Percentiles rank a stretch among this genome's conserved stretches.
These are phyloP conservation scores for Arachis stenosperma DNA, from an alignment of 306 rosid species.

Conservation along the genomic window DNA sequence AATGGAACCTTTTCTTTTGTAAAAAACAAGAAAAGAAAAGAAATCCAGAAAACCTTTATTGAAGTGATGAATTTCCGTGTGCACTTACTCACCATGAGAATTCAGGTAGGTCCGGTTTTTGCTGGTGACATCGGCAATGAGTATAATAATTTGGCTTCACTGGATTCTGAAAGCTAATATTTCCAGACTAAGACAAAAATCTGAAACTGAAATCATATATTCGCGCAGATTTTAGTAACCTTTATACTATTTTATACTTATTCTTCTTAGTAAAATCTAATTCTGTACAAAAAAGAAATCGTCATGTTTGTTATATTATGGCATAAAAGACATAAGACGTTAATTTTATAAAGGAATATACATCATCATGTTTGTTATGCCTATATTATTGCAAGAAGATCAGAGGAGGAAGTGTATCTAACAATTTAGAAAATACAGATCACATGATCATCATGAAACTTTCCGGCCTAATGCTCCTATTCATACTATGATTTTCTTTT, in stretches of 20 bases:
- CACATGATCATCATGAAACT: not conserved
- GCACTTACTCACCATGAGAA: not conserved
- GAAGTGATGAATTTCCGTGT: not conserved
- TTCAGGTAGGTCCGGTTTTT: slow-evolving; percentile 27
- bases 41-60: not conserved
- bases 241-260: not conserved
- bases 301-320: slow-evolving; percentile 1
- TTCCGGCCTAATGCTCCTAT: no score
- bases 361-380: not conserved
- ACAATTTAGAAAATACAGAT: not conserved
- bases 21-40: no score
- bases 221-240: not conserved
- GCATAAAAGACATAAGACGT: not conserved
- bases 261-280: not conserved
- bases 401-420: not conserved
- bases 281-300: not conserved
- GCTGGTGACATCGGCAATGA: slow-evolving; percentile 19
- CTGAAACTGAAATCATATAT: slow-evolving; percentile 22
- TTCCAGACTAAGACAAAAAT: not conserved
- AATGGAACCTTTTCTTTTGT: no score
- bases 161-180: slow-evolving; percentile 7
- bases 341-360: not conserved
- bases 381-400: not conserved
- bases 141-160: slow-evolving; percentile 19
- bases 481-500: no score